Evolutionary conservation across 129 eudicot species (phyloP).

Genomic region (Rutidosis leptorrhynchoides): DNA sequence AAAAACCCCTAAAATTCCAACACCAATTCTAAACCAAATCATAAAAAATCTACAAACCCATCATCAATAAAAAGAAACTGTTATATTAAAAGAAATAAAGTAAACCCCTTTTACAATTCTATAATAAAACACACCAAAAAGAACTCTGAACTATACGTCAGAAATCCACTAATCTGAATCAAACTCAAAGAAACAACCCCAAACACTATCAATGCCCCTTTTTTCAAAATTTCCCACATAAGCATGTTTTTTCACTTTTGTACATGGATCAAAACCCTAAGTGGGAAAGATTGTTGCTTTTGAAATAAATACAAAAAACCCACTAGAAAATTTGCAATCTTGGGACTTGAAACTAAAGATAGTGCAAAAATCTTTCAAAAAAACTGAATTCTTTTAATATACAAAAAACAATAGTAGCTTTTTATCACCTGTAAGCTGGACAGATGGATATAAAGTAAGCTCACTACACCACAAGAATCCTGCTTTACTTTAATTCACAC

Average conservation of each 20-base stretch:
- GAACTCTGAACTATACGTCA: conserved; percentile 41
- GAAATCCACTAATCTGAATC: conserved; percentile 44
- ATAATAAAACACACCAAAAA: conserved; percentile 28
- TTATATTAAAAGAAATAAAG: conserved; percentile 20
- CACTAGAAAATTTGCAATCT: conserved; percentile 29
- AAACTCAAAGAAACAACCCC: conserved; percentile 38
- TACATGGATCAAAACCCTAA: conserved; percentile 31
- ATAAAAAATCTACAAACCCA: conserved; percentile 22
- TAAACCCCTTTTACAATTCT: conserved; percentile 19
- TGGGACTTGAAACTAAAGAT: conserved; percentile 35
- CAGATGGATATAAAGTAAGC: conserved; percentile 35
- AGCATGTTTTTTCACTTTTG: conserved; percentile 23
- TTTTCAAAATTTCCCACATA: conserved; percentile 36
- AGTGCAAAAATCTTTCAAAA: conserved; percentile 20
- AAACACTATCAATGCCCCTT: conserved; percentile 32
- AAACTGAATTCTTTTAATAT: background rate
- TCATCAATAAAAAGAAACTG: background rate
- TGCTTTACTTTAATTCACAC: conserved; percentile 33
- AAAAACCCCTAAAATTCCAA: conserved; percentile 24
- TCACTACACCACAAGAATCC: conserved; percentile 34
- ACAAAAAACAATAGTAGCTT: conserved; percentile 13
- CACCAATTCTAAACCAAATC: conserved; percentile 27
- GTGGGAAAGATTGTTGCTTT: conserved; percentile 24
- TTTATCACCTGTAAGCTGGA: conserved; percentile 22
- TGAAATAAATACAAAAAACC: conserved; percentile 22